Base-by-base conservation (phyloP, 306 rosid species). In the Hippophae rhamnoides region DNA sequence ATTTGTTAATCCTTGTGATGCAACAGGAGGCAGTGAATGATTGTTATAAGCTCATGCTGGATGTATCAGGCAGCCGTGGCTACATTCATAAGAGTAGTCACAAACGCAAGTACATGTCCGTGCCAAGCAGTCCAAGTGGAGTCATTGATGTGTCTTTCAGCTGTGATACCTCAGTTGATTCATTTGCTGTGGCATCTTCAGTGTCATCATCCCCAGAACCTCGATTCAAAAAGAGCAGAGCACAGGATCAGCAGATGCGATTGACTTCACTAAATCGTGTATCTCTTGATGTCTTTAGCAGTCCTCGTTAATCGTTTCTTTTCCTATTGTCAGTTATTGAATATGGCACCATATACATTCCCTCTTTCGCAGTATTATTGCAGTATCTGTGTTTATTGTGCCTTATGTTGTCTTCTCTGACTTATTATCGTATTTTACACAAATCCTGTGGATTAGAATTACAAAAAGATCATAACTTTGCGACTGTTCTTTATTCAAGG, bases 191-290 rank as follows among this genome's bases (percentile, higher is more conserved):
- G 61, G 62, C 74, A 47, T 70, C 87, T 7, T 55, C 77, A 0
- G 71, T 66, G 50, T 74, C 86, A 10, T 66, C 57, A n/a, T 75
- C 82, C 25, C 64, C 58, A 9, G 87, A 79, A 68, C 80, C 86
- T 51, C 69, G 63, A 52, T 69, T 73, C 14, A 84, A 86, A 69
- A 75, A 82, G 77, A 77, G 79, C 68, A 75, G 85, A 70, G 67
- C 61, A 62, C 85, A 87, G 75, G 84, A 83, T 47, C 95, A 84
- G 76, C 86, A 68, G 64, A 79, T 79, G 81, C 78, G 78, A n/a
- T 60, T 81, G 78, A 82, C 80, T 49, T 70, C 77, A 10, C 7
- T 82, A 6, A 79, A 73, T 68, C 69, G 76, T 59, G 62, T 84
- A 48, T 69, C 89, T 52, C 68, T 79, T 52, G 79, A 80, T 69